Base-by-base conservation (phyloP, 345 rosid genomes). In the Salix purpurea region DNA sequence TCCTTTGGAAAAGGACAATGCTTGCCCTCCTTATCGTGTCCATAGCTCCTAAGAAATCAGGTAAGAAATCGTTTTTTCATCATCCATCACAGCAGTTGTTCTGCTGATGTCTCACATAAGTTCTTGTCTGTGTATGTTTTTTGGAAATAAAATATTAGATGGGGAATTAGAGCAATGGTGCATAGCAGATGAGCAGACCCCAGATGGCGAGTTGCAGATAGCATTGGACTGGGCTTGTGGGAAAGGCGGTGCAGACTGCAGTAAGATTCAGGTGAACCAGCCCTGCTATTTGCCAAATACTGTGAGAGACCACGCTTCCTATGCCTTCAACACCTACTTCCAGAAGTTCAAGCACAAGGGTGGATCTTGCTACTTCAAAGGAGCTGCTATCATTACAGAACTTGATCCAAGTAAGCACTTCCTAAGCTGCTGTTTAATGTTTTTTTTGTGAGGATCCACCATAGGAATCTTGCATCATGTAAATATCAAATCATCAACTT, bases 191-290 rank as follows among this genome's bases (percentile, higher is more conserved):
- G 90, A 86, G 83, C 93, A 91, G 79, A 88, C 93, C 1, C 90
- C 92, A 9, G 94, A 89, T 13, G 85, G 72, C 4, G 92, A 87
- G 76, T 76, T 95, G 85, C 91, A 88, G 74, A 77, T 36, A 36
- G 96, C 92, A 28, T 7, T 91, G 77, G 83, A 90, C 65, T 93
- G 97, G 97, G 96, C 93, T 66, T 91, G 97, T 36, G 88, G 85
- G 42, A 66, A 58, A 66, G 91, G 94, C 2, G 93, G 91, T 62
- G 93, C 92, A 12, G 85, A 90, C 77, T 91, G 96, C 60, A 83
- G 89, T 9, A 74, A 78, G 86, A 87, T 93, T 74, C 93, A 88
- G 72, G 61, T 11, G 62, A 81, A 85, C 74, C 89, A 86, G 76
- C 83, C 90, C 79, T 95, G 99, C 78, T 93, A 82, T 82, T 79